A percentile compares a stretch with the other conserved stretches of the same genome.
phyloP scores from a whole-genome alignment of 495 filamentous ascomycete species.

The Xylaria nigripes region DNA sequence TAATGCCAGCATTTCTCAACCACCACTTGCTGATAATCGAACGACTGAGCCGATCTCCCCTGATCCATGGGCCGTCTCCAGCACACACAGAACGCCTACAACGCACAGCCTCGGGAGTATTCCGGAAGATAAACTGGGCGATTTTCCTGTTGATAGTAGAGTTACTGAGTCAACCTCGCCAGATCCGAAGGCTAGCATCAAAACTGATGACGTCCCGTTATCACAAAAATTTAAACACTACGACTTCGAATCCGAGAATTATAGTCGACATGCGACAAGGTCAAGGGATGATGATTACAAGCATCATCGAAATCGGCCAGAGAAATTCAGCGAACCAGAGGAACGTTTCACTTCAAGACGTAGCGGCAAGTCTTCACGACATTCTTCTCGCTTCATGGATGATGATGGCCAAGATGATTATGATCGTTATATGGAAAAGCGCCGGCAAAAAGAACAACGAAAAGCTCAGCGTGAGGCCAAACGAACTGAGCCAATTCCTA shows the following conservation, averaged over 20 bases:
- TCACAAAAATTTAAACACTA: neutral
- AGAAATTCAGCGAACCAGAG: neutral
- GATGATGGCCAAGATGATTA: constrained; percentile 26
- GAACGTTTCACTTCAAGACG: neutral
- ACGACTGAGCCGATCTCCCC: neutral
- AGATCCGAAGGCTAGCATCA: neutral
- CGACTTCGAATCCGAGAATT: neutral
- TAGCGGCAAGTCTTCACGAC: constrained; percentile 8
- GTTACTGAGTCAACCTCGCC: neutral
- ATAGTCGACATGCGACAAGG: neutral
- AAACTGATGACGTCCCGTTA: neutral
- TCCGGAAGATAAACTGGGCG: neutral
- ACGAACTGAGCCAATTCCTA: constrained; percentile 29
- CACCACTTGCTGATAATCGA: neutral
- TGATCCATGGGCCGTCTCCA: neutral
- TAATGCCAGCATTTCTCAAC: neutral
- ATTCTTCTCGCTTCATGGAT: constrained; percentile 2
- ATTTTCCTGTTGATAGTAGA: neutral
- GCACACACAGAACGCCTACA: neutral
- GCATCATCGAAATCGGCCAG: neutral
- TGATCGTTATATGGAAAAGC: constrained; percentile 31
- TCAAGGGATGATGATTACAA: neutral
- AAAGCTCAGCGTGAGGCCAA: constrained; percentile 30
- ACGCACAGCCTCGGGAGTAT: neutral
- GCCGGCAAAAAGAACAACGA: constrained; percentile 28